These are phyloP conservation scores for Populus tremula DNA, from an alignment of 345 rosid genomes.

Conservation along the genomic window DNA sequence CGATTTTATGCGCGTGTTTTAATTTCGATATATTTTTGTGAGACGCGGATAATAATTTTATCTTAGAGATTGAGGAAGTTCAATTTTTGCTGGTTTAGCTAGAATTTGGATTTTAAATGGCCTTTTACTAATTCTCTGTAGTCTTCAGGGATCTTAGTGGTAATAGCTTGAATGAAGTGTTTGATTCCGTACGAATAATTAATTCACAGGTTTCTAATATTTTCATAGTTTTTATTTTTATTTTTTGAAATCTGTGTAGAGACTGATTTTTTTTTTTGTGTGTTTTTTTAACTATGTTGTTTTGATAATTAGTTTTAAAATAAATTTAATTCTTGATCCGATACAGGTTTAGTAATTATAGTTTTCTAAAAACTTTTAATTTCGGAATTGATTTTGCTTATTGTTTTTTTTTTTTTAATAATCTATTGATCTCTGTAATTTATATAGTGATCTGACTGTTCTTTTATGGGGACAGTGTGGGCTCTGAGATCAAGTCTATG, in stretches of 20 bases:
- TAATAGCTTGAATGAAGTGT: neutral
- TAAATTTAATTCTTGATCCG: neutral
- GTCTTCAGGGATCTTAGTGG: neutral
- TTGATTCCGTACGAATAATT: neutral
- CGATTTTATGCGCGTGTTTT: neutral
- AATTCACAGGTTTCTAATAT: neutral
- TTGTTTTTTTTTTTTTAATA: neutral
- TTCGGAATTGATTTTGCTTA: neutral
- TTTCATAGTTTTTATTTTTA: neutral
- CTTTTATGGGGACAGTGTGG: constrained; percentile 47
- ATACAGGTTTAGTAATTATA: neutral
- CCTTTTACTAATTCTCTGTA: too few species aligned
- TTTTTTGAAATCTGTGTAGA: neutral
- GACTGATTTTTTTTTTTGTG: neutral
- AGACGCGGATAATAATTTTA: neutral
- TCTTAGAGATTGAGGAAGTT: neutral
- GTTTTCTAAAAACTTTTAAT: neutral
- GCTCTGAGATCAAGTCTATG: constrained; percentile 63
- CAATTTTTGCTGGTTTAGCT: neutral
- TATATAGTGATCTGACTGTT: neutral
- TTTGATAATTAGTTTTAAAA: neutral
- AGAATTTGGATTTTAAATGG: neutral
- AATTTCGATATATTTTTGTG: neutral
- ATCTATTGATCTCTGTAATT: neutral
- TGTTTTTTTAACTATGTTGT: neutral